Evolutionary conservation across 768 basidiomycete species (phyloP), one percentile per base, ranked within the genome.

Genomic region (Mycena amicta): DNA sequence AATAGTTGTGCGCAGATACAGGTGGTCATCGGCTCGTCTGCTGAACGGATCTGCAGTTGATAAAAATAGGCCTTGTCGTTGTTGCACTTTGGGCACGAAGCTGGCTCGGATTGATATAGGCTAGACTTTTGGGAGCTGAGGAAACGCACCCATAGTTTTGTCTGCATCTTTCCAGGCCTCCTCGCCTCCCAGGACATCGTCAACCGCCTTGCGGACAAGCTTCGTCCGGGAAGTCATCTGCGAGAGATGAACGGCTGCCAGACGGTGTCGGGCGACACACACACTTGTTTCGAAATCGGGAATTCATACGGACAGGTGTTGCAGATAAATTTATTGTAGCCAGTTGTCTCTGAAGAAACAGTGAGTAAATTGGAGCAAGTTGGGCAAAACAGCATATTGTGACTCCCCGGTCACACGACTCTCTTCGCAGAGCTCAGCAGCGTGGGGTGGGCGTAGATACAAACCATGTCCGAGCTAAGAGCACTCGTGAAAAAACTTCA

Each of bases 241-340:
- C n/a, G 58, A 29, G 30, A 28, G 51, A 18, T 25, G 47, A 52
- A 11, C 18, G 28, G 29, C 23, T 33, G n/a, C 16, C 53, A 29
- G 50, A 43, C 53, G 41, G 26, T 33, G 18, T 4, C 13, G 2
- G 16, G 11, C n/a, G 30, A 22, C 3, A 3, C 26, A 60, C 77
- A 28, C 3, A 88, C 92, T 75, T 92, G 91, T 68, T 93, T 90
- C 2, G 85, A 83, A 66, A 96, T 93, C 0, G 92, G 91, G 69
- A 95, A 98, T 68, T 98, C 93, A 70, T 98, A 99, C 3, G 97
- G 88, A 70, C 97, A 98, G 1, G 90, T 87, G 65, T 92, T 91
- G 70, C 95, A 98, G 0, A 88, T 88, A 90, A 93, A 96, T 78
- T 93, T 94, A 76, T 96, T 91, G 71, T 86, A 87, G 1, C 90